Conservation (phyloP, 2,329 filamentous ascomycete genomes). For the Cladosporium sp. region DNA sequence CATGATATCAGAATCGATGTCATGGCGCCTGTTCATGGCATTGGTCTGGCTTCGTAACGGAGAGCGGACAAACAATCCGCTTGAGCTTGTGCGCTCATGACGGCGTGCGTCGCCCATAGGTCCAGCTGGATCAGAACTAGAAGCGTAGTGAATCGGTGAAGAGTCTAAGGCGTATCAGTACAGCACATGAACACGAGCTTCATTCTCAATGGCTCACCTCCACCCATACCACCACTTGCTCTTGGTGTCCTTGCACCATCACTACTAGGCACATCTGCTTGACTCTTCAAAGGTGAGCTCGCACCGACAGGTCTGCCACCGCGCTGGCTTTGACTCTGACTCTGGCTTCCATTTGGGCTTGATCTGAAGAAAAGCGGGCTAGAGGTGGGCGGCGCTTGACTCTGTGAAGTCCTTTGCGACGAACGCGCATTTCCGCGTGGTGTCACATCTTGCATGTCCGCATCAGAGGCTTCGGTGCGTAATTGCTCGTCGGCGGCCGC, state of each 20-base stretch:
- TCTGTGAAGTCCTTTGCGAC: constrained; percentile 41
- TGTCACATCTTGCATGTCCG: constrained; percentile 31
- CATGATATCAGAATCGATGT: constrained; percentile 78
- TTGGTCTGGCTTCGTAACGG: constrained; percentile 47
- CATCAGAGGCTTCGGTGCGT: constrained; percentile 37
- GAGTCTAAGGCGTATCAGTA: constrained; percentile 59
- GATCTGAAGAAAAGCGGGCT: constrained; percentile 77
- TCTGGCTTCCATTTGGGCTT: constrained; percentile 48
- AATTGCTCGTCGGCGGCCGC: constrained; percentile 35
- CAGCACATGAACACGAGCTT: constrained; percentile 2
- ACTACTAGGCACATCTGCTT: constrained; percentile 35
- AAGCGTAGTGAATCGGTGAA: constrained; percentile 85
- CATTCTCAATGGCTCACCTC: constrained; percentile 48
- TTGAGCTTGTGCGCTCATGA: constrained; percentile 60
- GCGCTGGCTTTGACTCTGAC: constrained; percentile 21
- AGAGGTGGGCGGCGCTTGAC: constrained; percentile 47
- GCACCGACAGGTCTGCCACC: constrained; percentile 35
- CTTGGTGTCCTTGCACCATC: constrained; percentile 68
- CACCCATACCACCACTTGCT: constrained; percentile 54
- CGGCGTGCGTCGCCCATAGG: constrained; percentile 44
- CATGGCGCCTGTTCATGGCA: constrained; percentile 67
- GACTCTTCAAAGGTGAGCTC: constrained; percentile 44
- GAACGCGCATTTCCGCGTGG: constrained; percentile 39
- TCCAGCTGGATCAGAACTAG: constrained; percentile 63
- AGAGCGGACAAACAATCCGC: constrained; percentile 76